phyloP scores from a whole-genome alignment of 2,329 filamentous ascomycete genomes.

The Stagonosporopsis cucurbitacearum region DNA sequence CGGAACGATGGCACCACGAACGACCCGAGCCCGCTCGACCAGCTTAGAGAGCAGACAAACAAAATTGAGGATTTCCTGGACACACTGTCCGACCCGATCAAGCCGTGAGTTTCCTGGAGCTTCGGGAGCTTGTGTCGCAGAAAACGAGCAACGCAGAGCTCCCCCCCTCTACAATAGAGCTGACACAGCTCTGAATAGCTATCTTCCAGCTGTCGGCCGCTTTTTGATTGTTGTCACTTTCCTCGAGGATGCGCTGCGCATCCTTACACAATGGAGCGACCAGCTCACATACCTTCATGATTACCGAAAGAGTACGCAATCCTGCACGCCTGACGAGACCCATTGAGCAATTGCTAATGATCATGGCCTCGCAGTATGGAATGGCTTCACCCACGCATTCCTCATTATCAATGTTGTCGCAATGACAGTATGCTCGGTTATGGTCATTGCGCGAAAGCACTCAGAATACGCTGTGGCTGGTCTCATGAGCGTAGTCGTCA shows the following conservation, averaged over 20 bases:
- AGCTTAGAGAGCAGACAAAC: conserved; percentile 92
- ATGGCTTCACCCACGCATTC: conserved; percentile 89
- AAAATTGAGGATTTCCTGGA: conserved; percentile 97
- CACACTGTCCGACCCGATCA: conserved; percentile 84
- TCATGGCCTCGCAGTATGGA: conserved; percentile 70
- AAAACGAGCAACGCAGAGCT: conserved; percentile 2
- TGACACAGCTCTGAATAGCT: conserved; percentile 61
- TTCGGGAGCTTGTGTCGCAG: conserved; percentile 6
- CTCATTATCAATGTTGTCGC: conserved; percentile 86
- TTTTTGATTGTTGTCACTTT: conserved; percentile 99
- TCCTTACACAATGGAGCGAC: conserved; percentile 96
- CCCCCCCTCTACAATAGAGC: conserved; percentile 19
- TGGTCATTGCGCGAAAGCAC: conserved; percentile 92
- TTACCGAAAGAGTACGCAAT: conserved; percentile 80
- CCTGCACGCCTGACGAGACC: neutral
- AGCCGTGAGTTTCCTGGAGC: conserved; percentile 73
- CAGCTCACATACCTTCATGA: conserved; percentile 92
- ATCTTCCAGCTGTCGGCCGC: conserved; percentile 91
- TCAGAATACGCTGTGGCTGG: conserved; percentile 92
- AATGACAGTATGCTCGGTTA: conserved; percentile 80
- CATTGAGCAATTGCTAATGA: conserved; percentile 28
- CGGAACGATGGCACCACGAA: conserved; percentile 63
- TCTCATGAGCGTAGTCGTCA: conserved; percentile 87
- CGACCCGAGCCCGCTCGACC: conserved; percentile 80
- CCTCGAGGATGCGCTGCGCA: conserved; percentile 93